Evolutionary conservation across 1,284 basidiomycete genomes (phyloP).

Genomic region (Peniophora sp.): DNA sequence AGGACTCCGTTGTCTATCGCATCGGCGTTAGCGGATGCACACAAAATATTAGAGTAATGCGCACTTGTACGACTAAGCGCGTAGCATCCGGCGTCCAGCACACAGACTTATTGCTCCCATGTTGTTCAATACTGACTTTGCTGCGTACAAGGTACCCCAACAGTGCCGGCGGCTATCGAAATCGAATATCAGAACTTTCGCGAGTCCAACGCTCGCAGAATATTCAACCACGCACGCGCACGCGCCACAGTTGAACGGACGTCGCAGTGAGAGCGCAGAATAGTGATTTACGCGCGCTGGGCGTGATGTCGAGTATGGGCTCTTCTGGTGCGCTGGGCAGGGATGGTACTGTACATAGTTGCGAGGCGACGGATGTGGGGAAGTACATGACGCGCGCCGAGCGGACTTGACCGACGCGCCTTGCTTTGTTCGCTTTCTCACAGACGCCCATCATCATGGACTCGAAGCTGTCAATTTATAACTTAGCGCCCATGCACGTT

Average conservation of each 20-base stretch:
- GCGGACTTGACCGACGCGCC: background rate
- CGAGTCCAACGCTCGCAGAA: background rate
- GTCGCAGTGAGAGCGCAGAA: slow-evolving; percentile 69
- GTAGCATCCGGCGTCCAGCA: slow-evolving; percentile 78
- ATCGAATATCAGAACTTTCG: background rate
- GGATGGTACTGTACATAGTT: slow-evolving; percentile 57
- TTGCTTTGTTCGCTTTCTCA: too few species aligned
- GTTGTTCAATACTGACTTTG: slow-evolving; percentile 67
- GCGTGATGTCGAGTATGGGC: slow-evolving; percentile 47
- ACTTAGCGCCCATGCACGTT: too few species aligned
- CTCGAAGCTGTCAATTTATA: too few species aligned
- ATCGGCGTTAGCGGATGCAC: background rate
- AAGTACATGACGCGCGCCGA: slow-evolving; percentile 59
- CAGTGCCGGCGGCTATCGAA: slow-evolving; percentile 65
- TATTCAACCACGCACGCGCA: slow-evolving; percentile 52
- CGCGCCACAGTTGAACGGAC: slow-evolving; percentile 73
- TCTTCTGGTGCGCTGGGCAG: slow-evolving; percentile 56
- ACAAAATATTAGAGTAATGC: slow-evolving; percentile 13
- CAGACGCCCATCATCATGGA: too few species aligned
- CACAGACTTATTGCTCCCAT: slow-evolving; percentile 67
- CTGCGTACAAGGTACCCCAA: slow-evolving; percentile 72
- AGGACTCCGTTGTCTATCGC: slow-evolving; percentile 65
- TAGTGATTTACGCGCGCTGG: slow-evolving; percentile 68
- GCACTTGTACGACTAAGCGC: slow-evolving; percentile 71
- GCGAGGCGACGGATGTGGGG: slow-evolving; percentile 68